These are phyloP conservation scores for Pharus latifolius DNA, from an alignment of 176 grass and related monocot species.

Conservation along the genomic window DNA sequence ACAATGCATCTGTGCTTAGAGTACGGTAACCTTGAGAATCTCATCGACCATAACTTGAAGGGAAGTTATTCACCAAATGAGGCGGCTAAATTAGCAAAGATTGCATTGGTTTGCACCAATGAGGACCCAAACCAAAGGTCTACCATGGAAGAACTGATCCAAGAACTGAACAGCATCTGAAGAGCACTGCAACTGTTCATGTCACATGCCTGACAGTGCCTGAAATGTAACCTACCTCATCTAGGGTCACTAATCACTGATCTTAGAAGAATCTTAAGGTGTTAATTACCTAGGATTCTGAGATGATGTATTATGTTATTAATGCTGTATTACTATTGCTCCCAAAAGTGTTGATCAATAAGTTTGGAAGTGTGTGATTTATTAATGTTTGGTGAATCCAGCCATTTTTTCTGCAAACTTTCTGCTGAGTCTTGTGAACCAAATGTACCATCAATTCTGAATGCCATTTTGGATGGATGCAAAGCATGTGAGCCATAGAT, in stretches of 20 bases:
- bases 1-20: slow-evolving; percentile 13
- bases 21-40: slow-evolving; percentile 27
- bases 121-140: slow-evolving; percentile 62
- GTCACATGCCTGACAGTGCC: slow-evolving; percentile 10
- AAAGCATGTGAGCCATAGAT: slow-evolving; percentile 36
- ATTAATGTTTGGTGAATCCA: slow-evolving; percentile 8
- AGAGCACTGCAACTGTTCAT: slow-evolving; percentile 8
- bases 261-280: slow-evolving; percentile 20
- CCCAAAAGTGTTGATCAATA: not conserved
- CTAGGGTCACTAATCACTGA: slow-evolving; percentile 46
- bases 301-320: slow-evolving; percentile 32
- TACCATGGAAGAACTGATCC: slow-evolving; percentile 46
- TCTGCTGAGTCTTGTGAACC: slow-evolving; percentile 23
- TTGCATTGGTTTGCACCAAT: slow-evolving; percentile 42
- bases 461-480: slow-evolving; percentile 11
- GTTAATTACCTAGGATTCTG: slow-evolving; percentile 24
- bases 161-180: slow-evolving; percentile 35
- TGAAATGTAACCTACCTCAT: not conserved
- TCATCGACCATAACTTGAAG: slow-evolving; percentile 65
- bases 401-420: slow-evolving; percentile 5
- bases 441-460: slow-evolving; percentile 9
- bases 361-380: not conserved
- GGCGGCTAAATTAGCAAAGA: slow-evolving; percentile 42
- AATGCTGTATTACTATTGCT: not conserved
- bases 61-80: slow-evolving; percentile 40